Conservation (phyloP, 306 rosid genomes). For the Vigna unguiculata region DNA sequence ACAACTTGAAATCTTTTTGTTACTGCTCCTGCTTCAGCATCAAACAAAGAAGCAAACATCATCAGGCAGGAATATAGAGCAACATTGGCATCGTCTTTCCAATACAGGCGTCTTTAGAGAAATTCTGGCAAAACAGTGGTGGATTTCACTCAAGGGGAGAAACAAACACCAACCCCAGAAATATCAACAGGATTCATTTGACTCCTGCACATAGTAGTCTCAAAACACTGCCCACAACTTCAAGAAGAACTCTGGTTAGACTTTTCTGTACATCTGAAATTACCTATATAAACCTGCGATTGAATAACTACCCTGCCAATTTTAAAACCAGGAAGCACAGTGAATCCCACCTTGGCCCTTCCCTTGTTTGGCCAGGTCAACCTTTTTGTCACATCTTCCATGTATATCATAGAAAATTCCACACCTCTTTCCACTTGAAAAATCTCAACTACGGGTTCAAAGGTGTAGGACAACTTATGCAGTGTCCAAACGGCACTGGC, state of each 20-base stretch:
- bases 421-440: conserved; percentile 85
- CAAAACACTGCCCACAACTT: conserved; percentile 29
- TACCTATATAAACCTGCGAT: conserved; percentile 78
- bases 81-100: conserved; percentile 31
- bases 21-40: conserved; percentile 40
- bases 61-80: conserved; percentile 11
- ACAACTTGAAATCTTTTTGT: conserved; percentile 31
- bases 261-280: conserved; percentile 55
- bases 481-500: conserved; percentile 91
- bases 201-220: conserved; percentile 25
- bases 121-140: conserved; percentile 25
- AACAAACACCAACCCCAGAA: conserved; percentile 31
- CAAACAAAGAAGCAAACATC: conserved; percentile 40
- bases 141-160: conserved; percentile 23
- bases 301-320: conserved; percentile 77
- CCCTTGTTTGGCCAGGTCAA: conserved; percentile 62
- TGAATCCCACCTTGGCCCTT: conserved; percentile 82
- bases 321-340: conserved; percentile 93
- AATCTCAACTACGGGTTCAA: conserved; percentile 79
- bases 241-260: conserved; percentile 18
- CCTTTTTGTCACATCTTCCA: conserved; percentile 87
- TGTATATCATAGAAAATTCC: conserved; percentile 83
- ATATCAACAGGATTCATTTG: conserved; percentile 17
- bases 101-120: conserved; percentile 1
- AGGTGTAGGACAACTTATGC: conserved; percentile 81